Percentiles rank a stretch among this genome's conserved stretches.
These are phyloP conservation scores for Phytophthora fragariae DNA, from an alignment of 352 stramenopile genomes.

Conservation along the genomic window DNA sequence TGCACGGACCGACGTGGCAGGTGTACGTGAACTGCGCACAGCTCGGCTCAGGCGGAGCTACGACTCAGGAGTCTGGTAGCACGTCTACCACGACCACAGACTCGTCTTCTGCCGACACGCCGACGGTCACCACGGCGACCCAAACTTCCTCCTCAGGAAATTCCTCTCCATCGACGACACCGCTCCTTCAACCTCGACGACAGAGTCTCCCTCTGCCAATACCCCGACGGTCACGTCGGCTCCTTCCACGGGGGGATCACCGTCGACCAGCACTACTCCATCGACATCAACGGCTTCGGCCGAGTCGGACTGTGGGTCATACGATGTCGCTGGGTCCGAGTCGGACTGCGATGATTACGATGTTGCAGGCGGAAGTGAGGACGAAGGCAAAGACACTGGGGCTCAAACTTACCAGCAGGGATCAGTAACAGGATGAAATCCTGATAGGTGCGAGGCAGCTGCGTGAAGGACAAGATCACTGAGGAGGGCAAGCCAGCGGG, in stretches of 20 bases:
- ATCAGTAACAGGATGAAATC: no score
- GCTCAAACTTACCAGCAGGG: neutral
- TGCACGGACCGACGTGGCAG: conserved; percentile 51
- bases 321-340: conserved; percentile 17
- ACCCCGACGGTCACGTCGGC: conserved; percentile 2
- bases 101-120: conserved; percentile 10
- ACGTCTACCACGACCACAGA: conserved; percentile 23
- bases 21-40: conserved; percentile 47
- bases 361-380: conserved; percentile 12
- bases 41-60: conserved; percentile 17
- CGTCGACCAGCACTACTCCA: neutral
- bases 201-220: neutral
- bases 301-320: conserved; percentile 23
- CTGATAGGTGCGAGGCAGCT: no score
- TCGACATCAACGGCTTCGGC: conserved; percentile 6
- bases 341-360: conserved; percentile 17
- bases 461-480: no score
- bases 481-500: no score
- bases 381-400: conserved; percentile 5
- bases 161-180: conserved; percentile 4
- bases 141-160: conserved; percentile 5
- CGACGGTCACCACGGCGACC: conserved; percentile 7
- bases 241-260: conserved; percentile 11
- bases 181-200: conserved; percentile 13
- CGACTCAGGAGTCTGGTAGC: conserved; percentile 30